These are phyloP conservation scores for Trifolium repens DNA, from an alignment of 306 rosid genomes.

Conservation along the genomic window DNA sequence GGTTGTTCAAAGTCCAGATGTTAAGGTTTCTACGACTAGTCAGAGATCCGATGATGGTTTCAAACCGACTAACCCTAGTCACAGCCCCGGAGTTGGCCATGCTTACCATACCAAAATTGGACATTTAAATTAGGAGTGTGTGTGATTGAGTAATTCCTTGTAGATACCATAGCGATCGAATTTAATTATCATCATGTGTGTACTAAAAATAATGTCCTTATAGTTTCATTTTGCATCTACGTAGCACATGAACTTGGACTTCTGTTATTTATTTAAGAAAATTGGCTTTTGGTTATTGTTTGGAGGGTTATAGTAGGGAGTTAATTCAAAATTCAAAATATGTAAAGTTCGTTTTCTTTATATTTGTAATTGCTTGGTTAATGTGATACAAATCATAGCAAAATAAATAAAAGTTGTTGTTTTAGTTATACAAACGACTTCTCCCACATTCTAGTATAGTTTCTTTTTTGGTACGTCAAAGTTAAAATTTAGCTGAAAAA, in stretches of 20 bases:
- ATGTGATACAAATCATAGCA: background rate
- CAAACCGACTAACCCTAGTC: slow-evolving; percentile 50
- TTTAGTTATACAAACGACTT: too few relatives aligned
- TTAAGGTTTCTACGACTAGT: background rate
- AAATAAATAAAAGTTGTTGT: slow-evolving; percentile 1
- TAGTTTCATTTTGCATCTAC: slow-evolving; percentile 21
- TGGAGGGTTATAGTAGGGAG: background rate
- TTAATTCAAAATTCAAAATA: slow-evolving; percentile 8
- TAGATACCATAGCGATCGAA: background rate
- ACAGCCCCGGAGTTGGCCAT: slow-evolving; percentile 60
- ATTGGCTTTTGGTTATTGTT: slow-evolving; percentile 15
- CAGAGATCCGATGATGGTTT: slow-evolving; percentile 35
- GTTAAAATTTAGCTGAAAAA: too few relatives aligned
- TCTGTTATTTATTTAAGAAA: background rate
- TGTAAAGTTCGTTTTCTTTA: background rate
- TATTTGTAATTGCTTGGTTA: slow-evolving; percentile 5
- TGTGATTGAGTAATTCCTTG: background rate
- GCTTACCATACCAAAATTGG: slow-evolving; percentile 33
- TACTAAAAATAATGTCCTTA: slow-evolving; percentile 8
- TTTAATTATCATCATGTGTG: background rate
- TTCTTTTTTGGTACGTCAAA: too few relatives aligned
- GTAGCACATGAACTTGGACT: slow-evolving; percentile 2
- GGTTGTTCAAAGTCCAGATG: slow-evolving; percentile 35
- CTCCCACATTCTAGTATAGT: too few relatives aligned
- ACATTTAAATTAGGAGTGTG: slow-evolving; percentile 27